Evolutionary conservation across 1,284 basidiomycete genomes (phyloP).

Genomic region (Pseudomicrostroma phylloplanum): DNA sequence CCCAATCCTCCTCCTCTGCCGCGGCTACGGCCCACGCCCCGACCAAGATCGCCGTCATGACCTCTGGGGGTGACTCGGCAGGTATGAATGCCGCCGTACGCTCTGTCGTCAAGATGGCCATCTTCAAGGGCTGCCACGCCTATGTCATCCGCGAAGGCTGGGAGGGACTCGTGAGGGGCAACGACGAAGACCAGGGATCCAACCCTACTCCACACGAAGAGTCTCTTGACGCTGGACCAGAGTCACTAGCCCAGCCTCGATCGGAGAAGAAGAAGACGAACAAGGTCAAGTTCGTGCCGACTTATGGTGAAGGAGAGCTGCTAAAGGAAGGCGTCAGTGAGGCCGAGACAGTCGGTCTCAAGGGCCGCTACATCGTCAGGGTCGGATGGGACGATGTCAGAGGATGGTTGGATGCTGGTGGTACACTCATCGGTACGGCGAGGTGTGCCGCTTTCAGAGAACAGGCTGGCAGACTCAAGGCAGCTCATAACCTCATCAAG

Average conservation of each 20-base stretch:
- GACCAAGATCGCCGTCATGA: slow-evolving; percentile 69
- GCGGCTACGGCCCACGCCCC: slow-evolving; percentile 10
- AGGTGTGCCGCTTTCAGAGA: slow-evolving; percentile 83
- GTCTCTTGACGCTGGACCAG: background rate
- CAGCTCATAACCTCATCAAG: slow-evolving; percentile 83
- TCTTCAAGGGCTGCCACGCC: slow-evolving; percentile 59
- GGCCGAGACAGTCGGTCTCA: slow-evolving; percentile 57
- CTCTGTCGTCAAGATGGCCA: slow-evolving; percentile 49
- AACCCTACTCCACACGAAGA: background rate
- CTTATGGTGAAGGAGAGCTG: slow-evolving; percentile 84
- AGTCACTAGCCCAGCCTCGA: background rate
- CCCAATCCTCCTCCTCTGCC: too few species aligned
- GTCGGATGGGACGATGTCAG: slow-evolving; percentile 98
- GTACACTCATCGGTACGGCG: slow-evolving; percentile 91
- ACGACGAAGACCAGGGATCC: slow-evolving; percentile 37
- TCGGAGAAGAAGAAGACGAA: background rate
- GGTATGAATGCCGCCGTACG: slow-evolving; percentile 54
- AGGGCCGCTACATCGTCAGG: slow-evolving; percentile 85
- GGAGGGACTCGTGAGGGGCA: slow-evolving; percentile 73
- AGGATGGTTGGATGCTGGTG: slow-evolving; percentile 82
- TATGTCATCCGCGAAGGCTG: slow-evolving; percentile 74
- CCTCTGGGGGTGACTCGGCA: slow-evolving; percentile 92
- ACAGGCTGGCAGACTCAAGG: slow-evolving; percentile 73
- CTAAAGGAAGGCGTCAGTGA: slow-evolving; percentile 88
- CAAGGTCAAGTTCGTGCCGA: slow-evolving; percentile 56